Evolutionary conservation across 2,329 filamentous ascomycete genomes (phyloP), one percentile per base, ranked within the genome.

Genomic region (Talaromyces pinophilus): DNA sequence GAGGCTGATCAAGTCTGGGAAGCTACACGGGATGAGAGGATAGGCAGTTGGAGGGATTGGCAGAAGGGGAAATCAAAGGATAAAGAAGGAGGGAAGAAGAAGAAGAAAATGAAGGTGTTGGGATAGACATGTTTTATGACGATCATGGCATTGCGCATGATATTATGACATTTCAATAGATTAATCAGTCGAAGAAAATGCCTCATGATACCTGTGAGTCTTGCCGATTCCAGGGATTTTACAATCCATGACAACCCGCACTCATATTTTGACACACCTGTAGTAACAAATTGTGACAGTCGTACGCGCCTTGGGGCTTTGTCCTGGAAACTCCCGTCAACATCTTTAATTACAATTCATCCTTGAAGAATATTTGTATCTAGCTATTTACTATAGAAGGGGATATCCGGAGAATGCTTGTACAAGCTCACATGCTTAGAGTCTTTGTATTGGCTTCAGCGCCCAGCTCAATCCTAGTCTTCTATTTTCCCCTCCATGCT

Each of bases 1-100:
- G 93, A 98, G 76, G 92, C 95, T 78, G 93, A 98, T 71, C 88
- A 95, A 81, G 91, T 93, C 69, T 99, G 95, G 95, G 95, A 99
- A 82, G 89, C 92, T 74, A 96, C 91, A 30, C 84, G 95, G 57
- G 95, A 99, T 68, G 87, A 92, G 80, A 86, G 95, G 70, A 98
- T 99, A 79, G 92, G 89, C 70, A 97, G 91, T 78, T 99, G 95
- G 95, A 87, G 95, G 66, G 87, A 93, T 70, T 99, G 96, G 74
- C 89, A 95, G 77, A 95, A 96, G 81, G 81, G 77, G 7, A 78
- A 80, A 67, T 87, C 86, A 68, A 88, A 85, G 79, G 83, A 82
- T 22, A 82, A 82, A 52, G 74, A 77, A 19, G 77, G 75, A 46
- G 76, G 76, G 78, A 91, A 91, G 83, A 91, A 92, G 76, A 83